These are phyloP conservation scores for Quercus engelmannii DNA, from an alignment of 306 rosid genomes.

Conservation along the genomic window DNA sequence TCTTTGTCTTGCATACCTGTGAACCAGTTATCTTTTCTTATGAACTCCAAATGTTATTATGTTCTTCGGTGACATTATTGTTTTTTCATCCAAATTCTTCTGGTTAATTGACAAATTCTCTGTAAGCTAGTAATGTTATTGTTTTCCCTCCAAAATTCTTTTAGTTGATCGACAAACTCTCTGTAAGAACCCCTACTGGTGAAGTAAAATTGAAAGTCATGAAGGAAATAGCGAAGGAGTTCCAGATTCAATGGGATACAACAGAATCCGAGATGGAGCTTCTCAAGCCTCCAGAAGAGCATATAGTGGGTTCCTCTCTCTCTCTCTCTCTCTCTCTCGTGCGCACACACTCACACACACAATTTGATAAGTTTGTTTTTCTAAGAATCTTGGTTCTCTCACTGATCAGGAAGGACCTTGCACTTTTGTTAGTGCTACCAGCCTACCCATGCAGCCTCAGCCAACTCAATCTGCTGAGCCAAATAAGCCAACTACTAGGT, in stretches of 20 bases:
- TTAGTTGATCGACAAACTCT: slow-evolving; percentile 94
- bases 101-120: slow-evolving; percentile 96
- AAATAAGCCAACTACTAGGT: slow-evolving; percentile 21
- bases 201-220: slow-evolving; percentile 73
- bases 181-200: slow-evolving; percentile 77
- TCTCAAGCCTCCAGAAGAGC: slow-evolving; percentile 85
- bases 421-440: slow-evolving; percentile 1
- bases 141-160: not conserved
- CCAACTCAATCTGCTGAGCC: not conserved
- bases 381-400: not conserved
- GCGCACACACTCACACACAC: not conserved
- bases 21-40: not conserved
- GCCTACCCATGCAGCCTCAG: not conserved
- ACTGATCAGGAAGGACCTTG: slow-evolving; percentile 1
- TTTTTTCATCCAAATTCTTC: not conserved
- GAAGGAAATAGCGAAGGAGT: slow-evolving; percentile 94
- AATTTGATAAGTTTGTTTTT: not conserved
- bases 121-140: slow-evolving; percentile 30
- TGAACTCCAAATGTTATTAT: not conserved
- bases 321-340: not conserved
- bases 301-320: slow-evolving; percentile 46
- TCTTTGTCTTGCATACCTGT: not conserved
- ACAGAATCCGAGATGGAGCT: slow-evolving; percentile 81
- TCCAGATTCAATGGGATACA: slow-evolving; percentile 85
- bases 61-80: not conserved